A percentile compares a stretch with the other conserved stretches of the same genome.
phyloP scores from a whole-genome alignment of 2,329 filamentous ascomycete genomes.

The Calonectria pteridis region DNA sequence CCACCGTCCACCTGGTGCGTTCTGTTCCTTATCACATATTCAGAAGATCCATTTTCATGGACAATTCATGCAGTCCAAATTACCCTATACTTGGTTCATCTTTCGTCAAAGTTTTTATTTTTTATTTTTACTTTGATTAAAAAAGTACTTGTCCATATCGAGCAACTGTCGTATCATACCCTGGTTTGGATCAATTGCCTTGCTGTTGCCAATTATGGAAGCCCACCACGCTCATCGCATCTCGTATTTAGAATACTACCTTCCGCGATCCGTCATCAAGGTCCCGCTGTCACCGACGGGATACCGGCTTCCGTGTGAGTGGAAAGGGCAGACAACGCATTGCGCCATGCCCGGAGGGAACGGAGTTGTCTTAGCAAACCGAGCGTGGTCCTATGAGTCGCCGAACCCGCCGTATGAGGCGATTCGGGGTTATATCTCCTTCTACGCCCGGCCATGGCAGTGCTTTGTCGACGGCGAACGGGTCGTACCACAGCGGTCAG shows the following conservation, averaged over 20 bases:
- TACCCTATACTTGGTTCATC: not conserved
- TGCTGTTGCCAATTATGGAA: constrained; percentile 13
- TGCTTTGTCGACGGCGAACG: constrained; percentile 72
- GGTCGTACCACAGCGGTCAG: constrained; percentile 69
- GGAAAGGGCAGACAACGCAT: constrained; percentile 72
- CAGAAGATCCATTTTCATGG: not conserved
- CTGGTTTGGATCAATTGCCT: not conserved
- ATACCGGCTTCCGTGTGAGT: constrained; percentile 66
- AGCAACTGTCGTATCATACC: not conserved
- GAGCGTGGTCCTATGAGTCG: constrained; percentile 70
- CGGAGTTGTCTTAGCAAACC: constrained; percentile 58
- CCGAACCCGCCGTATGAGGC: constrained; percentile 64
- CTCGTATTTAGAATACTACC: constrained; percentile 65
- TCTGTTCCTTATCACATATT: not conserved
- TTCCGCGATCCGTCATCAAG: constrained; percentile 64
- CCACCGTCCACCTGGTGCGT: not conserved
- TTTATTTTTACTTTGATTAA: not conserved
- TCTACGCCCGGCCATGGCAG: constrained; percentile 73
- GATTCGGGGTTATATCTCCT: constrained; percentile 68
- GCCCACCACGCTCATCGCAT: not conserved
- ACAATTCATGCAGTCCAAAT: not conserved
- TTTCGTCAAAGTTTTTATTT: not conserved
- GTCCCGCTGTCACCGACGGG: constrained; percentile 60
- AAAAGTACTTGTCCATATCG: not conserved
- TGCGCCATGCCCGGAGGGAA: constrained; percentile 61